These are phyloP conservation scores for Colletotrichum sp. DNA, from an alignment of 2,329 filamentous ascomycete species.

Conservation along the genomic window DNA sequence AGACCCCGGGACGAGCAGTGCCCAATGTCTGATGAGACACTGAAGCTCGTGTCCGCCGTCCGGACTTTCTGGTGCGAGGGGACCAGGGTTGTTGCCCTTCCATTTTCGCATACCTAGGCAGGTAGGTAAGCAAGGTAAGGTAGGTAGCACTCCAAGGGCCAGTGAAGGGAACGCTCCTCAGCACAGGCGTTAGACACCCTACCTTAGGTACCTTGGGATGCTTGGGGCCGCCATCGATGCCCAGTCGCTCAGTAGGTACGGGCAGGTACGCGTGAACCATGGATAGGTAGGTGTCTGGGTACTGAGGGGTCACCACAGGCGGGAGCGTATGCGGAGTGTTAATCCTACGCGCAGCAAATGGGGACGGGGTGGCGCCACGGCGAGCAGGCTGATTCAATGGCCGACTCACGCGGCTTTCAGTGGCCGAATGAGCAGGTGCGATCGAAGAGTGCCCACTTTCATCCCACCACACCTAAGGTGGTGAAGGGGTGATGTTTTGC, in stretches of 20 bases:
- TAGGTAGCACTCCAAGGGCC: neutral
- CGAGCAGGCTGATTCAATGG: neutral
- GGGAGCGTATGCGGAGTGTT: neutral
- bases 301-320: neutral
- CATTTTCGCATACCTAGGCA: neutral
- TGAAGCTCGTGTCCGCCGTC: neutral
- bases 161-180: neutral
- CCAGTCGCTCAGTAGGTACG: neutral
- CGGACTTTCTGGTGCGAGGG: constrained; percentile 14
- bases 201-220: neutral
- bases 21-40: neutral
- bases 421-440: neutral
- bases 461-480: neutral
- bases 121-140: neutral
- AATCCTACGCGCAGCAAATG: neutral
- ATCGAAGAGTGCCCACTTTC: neutral
- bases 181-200: neutral
- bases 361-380: neutral
- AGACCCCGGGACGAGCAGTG: neutral
- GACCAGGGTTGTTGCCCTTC: constrained; percentile 18
- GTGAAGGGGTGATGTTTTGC: neutral
- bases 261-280: neutral
- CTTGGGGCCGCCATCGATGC: neutral
- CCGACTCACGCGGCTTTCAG: neutral
- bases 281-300: neutral